Evolutionary conservation across 139 green algal species (phyloP), one percentile per base, ranked within the genome.

Genomic region (Eudorina sp.): DNA sequence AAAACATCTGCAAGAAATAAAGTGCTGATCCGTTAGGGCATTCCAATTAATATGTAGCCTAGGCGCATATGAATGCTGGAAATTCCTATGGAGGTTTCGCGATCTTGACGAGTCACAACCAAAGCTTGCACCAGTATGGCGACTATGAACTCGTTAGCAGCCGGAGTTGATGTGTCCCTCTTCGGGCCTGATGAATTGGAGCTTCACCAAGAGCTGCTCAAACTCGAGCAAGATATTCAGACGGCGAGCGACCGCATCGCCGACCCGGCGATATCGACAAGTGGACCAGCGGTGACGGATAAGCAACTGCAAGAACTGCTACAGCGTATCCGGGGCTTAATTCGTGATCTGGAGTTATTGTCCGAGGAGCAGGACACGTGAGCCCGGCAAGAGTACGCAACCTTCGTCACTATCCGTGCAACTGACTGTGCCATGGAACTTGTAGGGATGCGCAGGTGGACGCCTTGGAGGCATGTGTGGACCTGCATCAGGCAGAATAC

Each of bases 361-460:
- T 92, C 93, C 14, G 95, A 98, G 58, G 96, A 98, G 83, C 92
- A 96, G 78, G 96, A 98, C 76, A 95, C 92, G 96, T 97, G 88
- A 86, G 92, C 38, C 46, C 0, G n/a, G n/a, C n/a, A n/a, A n/a
- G n/a, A n/a, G n/a, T n/a, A n/a, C n/a, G n/a, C n/a, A n/a, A n/a
- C n/a, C n/a, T n/a, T n/a, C n/a, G n/a, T n/a, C n/a, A 14, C 18
- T 34, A 0, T 16, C 6, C 31, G 5, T 46, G 34, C 7, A 0
- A 4, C 36, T 21, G 48, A 5, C 27, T 7, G 21, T 68, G 48
- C 29, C 31, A 41, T 14, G 14, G 3, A 29, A 48, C 19, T 4
- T 34, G 31, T 88, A 98, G 95, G 66, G 91, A 94, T 23, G 95
- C 96, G 2, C 88, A 96, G 58, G 68, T 58, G 2, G 62, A 87